Base-by-base conservation (phyloP, 129 eudicot species). In the Lonicera japonica region DNA sequence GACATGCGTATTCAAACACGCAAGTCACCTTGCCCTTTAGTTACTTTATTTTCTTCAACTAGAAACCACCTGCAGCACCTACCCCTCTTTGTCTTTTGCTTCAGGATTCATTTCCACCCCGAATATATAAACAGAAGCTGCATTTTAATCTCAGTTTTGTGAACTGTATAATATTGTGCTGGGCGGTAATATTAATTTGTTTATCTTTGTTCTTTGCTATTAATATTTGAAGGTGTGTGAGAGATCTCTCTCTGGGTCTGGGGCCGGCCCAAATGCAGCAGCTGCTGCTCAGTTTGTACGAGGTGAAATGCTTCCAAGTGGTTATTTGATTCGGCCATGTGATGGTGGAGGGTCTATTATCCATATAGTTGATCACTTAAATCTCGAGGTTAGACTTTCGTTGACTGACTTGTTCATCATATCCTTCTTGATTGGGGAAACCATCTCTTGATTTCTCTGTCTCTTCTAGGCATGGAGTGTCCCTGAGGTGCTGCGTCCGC, bases 341-440 rank as follows among this genome's bases (percentile, higher is more conserved):
- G 98, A 92, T 54, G 98, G 98, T 56, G 98, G 98, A 20, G 98
- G 98, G 20, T 92, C 98, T 4, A 92, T 92, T 4, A 78, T 92
- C 60, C 98, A 92, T 75, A 87, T 92, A 56, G 98, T 92, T 65
- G 98, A 90, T 65, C 97, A 90, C 78, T 80, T 90, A 54, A 86
- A 86, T 78, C 89, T 90, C 11, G 85, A 84, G 97, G 95, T 85
- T 51, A 62, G 52, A 22, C 38, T 23, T 23, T 18, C 5, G 29
- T 50, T 13, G 11, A 41, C 25, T 58, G 40, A 8, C 56, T 62
- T 14, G 8, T 46, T 36, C 25, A 22, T 36, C 25, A 22, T 2
- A 4, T 2, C 23, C 68, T 4, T 14, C 50, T 43, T 43, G 13
- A 2, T 43, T 48, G 38, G 8, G 55, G 8, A 54, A 66, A n/a